These are phyloP conservation scores for Haplosporangium sp. DNA, from an alignment of 371 early-diverging fungal genomes.

Conservation along the genomic window DNA sequence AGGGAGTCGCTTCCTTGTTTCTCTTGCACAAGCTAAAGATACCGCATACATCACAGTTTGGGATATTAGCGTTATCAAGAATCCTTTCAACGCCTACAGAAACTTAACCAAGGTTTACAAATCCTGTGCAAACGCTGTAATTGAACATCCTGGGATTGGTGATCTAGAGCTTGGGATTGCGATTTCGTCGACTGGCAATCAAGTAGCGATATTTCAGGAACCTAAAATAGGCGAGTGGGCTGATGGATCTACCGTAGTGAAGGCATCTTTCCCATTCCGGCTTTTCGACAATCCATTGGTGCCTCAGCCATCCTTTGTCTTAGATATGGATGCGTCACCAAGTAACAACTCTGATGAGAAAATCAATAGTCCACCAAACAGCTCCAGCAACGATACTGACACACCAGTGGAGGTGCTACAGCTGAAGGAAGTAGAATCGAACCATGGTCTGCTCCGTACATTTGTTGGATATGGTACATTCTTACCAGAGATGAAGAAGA, in stretches of 20 bases:
- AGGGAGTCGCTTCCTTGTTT: slow-evolving; percentile 31
- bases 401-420: background rate
- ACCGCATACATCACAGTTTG: slow-evolving; percentile 31
- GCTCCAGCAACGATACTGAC: background rate
- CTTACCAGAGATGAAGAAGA: slow-evolving; percentile 67
- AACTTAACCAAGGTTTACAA: slow-evolving; percentile 21
- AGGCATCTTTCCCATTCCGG: slow-evolving; percentile 33
- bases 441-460: slow-evolving; percentile 42
- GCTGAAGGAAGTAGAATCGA: slow-evolving; percentile 19
- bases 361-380: background rate
- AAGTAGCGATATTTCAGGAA: slow-evolving; percentile 45
- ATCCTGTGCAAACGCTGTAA: slow-evolving; percentile 10
- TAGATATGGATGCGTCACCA: slow-evolving; percentile 25
- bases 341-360: slow-evolving; percentile 12
- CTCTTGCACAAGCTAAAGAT: slow-evolving; percentile 28
- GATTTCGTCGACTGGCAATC: slow-evolving; percentile 45
- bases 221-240: slow-evolving; percentile 50
- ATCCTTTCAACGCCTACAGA: slow-evolving; percentile 18
- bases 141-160: slow-evolving; percentile 22
- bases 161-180: slow-evolving; percentile 40
- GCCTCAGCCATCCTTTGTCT: slow-evolving; percentile 16
- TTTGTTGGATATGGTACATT: slow-evolving; percentile 73
- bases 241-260: slow-evolving; percentile 25
- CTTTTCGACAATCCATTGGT: slow-evolving; percentile 50
- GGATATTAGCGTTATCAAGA: slow-evolving; percentile 34